A percentile compares a stretch with the other conserved stretches of the same genome.
phyloP scores from a whole-genome alignment of 2,329 filamentous ascomycete genomes.

The Diaporthe helianthi region DNA sequence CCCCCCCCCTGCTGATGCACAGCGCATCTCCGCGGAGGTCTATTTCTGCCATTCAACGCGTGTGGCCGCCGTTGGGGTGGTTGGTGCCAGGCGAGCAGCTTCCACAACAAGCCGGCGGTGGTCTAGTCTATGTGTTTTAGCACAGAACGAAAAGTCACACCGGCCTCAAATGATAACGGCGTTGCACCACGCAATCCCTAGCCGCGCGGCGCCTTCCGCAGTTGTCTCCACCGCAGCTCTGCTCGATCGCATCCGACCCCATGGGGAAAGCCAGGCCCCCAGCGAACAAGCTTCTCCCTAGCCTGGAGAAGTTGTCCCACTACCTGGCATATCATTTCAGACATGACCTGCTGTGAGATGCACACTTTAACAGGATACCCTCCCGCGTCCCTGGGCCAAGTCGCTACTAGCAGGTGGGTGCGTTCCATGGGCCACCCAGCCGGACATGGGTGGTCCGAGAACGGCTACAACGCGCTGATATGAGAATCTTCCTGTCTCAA shows the following conservation, averaged over 20 bases:
- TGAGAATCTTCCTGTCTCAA: background rate
- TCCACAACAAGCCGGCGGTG: background rate
- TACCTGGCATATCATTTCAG: background rate
- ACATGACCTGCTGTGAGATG: background rate
- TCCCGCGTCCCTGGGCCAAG: background rate
- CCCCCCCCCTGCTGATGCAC: background rate
- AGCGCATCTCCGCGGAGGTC: conserved; percentile 31
- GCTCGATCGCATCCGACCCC: background rate
- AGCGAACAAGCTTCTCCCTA: conserved; percentile 20
- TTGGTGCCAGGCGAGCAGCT: background rate
- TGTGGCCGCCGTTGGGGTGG: background rate
- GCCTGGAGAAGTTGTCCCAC: background rate
- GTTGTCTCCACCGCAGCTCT: background rate
- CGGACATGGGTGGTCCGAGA: background rate
- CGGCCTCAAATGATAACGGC: conserved; percentile 10
- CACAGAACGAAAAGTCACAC: background rate
- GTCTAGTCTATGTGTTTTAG: conserved; percentile 7
- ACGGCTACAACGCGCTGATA: background rate
- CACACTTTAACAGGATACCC: background rate
- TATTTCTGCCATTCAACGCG: background rate
- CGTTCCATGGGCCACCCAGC: background rate
- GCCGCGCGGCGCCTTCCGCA: conserved; percentile 20
- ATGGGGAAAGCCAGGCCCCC: conserved; percentile 16
- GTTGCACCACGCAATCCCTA: conserved; percentile 8
- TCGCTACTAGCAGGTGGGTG: background rate